Conservation (phyloP, 2,329 filamentous ascomycete species). For the Clonostachys byssicola region DNA sequence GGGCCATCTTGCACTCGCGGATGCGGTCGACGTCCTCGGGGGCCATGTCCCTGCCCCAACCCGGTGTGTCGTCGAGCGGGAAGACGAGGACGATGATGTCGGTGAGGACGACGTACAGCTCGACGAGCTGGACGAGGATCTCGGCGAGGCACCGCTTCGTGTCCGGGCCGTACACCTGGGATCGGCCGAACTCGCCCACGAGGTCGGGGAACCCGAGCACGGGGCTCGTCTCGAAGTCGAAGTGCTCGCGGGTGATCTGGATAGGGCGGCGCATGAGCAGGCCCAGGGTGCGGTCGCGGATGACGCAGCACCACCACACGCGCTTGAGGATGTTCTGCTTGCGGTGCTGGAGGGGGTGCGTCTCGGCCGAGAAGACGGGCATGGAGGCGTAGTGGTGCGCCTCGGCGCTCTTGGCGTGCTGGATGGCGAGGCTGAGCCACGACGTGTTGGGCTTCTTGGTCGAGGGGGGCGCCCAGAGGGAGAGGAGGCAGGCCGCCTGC, state of each 20-base stretch:
- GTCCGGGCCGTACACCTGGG: slow-evolving; percentile 37
- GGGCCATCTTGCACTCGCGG: slow-evolving; percentile 24
- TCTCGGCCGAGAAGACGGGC: slow-evolving; percentile 17
- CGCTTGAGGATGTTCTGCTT: slow-evolving; percentile 39
- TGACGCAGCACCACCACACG: slow-evolving; percentile 51
- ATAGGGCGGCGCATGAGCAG: slow-evolving; percentile 44
- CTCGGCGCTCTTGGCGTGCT: slow-evolving; percentile 40
- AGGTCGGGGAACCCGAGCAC: slow-evolving; percentile 36
- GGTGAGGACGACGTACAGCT: slow-evolving; percentile 39
- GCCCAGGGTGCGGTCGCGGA: slow-evolving; percentile 44
- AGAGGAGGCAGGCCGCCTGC: slow-evolving; percentile 36
- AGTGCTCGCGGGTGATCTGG: slow-evolving; percentile 42
- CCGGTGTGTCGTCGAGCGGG: slow-evolving; percentile 32
- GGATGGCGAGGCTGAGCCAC: slow-evolving; percentile 45
- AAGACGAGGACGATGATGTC: slow-evolving; percentile 40
- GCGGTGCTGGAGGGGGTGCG: slow-evolving; percentile 23
- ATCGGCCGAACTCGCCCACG: slow-evolving; percentile 35
- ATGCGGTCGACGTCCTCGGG: slow-evolving; percentile 23
- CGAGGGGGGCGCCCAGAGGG: slow-evolving; percentile 31
- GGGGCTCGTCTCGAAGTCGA: slow-evolving; percentile 32
- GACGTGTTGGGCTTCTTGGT: slow-evolving; percentile 35
- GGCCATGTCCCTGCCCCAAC: slow-evolving; percentile 26
- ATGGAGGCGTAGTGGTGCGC: slow-evolving; percentile 33
- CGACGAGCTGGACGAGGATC: slow-evolving; percentile 38
- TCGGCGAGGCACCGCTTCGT: slow-evolving; percentile 38